A percentile compares a stretch with the other conserved stretches of the same genome.
These are phyloP conservation scores for Mortierella alpina DNA, from an alignment of 192 early-diverging fungal species.

Conservation along the genomic window DNA sequence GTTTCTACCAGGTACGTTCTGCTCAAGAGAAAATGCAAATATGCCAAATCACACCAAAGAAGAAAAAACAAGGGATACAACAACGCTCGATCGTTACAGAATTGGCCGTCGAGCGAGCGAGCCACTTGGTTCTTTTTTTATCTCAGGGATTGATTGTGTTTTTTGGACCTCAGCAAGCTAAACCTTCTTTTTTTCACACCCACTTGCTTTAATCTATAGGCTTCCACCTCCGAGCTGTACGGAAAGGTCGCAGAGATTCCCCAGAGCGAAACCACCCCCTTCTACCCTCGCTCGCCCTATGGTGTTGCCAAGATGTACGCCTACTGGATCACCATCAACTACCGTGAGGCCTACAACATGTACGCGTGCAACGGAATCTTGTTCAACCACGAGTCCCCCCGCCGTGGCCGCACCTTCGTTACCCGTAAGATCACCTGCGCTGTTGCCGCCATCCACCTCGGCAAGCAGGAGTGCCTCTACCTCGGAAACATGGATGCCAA, in stretches of 20 bases:
- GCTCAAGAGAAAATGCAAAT: neutral
- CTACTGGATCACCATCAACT: conserved; percentile 86
- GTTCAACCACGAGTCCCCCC: conserved; percentile 84
- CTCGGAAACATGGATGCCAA: conserved; percentile 84
- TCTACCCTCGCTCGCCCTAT: conserved; percentile 86
- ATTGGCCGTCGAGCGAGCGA: too few species aligned
- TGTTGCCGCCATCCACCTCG: conserved; percentile 76
- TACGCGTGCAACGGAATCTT: conserved; percentile 83
- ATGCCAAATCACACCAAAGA: neutral
- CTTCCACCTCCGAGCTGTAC: conserved; percentile 83
- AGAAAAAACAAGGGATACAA: neutral
- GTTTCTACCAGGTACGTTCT: conserved; percentile 65
- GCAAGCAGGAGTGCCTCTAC: conserved; percentile 75
- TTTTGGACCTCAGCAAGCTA: neutral
- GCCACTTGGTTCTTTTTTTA: too few species aligned
- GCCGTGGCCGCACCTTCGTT: conserved; percentile 81
- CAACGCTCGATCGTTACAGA: neutral
- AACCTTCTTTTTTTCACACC: neutral
- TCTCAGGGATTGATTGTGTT: too few species aligned
- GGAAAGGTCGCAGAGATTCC: conserved; percentile 83
- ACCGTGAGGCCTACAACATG: conserved; percentile 84
- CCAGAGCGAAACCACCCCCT: conserved; percentile 83
- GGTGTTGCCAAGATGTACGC: conserved; percentile 85
- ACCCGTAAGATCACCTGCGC: conserved; percentile 84
- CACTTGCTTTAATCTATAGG: conserved; percentile 48